These are phyloP conservation scores for Xylaria sp. DNA, from an alignment of 2,329 filamentous ascomycete genomes.

Conservation along the genomic window DNA sequence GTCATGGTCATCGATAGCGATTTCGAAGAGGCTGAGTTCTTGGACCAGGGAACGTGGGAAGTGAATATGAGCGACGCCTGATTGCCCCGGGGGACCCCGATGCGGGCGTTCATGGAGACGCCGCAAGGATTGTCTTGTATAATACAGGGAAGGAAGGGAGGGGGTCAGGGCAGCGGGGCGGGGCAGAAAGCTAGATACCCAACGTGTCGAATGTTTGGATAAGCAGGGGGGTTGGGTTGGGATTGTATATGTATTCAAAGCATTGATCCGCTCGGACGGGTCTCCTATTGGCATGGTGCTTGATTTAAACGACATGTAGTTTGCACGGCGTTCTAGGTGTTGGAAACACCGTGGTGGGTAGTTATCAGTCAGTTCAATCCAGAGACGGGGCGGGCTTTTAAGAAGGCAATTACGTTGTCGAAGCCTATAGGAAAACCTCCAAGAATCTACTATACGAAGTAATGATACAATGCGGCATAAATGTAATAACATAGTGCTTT, in stretches of 20 bases:
- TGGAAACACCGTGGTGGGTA: background rate
- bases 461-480: background rate
- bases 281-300: background rate
- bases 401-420: background rate
- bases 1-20: slow-evolving; percentile 58
- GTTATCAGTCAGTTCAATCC: background rate
- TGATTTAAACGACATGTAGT: slow-evolving; percentile 1
- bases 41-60: slow-evolving; percentile 58
- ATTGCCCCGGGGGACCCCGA: background rate
- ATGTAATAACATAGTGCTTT: background rate
- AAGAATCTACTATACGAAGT: too few relatives aligned
- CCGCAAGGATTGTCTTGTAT: slow-evolving; percentile 1
- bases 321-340: slow-evolving; percentile 23
- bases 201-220: background rate
- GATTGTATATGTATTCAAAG: slow-evolving; percentile 15
- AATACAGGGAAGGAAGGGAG: background rate
- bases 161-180: slow-evolving; percentile 1
- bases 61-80: slow-evolving; percentile 57
- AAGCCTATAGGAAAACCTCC: background rate
- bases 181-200: slow-evolving; percentile 11
- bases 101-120: background rate
- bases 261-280: background rate
- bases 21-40: slow-evolving; percentile 77
- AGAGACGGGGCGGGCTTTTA: background rate
- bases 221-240: slow-evolving; percentile 11